Conservation (phyloP, 305 asterid genomes). For the Solanum chacoense region DNA sequence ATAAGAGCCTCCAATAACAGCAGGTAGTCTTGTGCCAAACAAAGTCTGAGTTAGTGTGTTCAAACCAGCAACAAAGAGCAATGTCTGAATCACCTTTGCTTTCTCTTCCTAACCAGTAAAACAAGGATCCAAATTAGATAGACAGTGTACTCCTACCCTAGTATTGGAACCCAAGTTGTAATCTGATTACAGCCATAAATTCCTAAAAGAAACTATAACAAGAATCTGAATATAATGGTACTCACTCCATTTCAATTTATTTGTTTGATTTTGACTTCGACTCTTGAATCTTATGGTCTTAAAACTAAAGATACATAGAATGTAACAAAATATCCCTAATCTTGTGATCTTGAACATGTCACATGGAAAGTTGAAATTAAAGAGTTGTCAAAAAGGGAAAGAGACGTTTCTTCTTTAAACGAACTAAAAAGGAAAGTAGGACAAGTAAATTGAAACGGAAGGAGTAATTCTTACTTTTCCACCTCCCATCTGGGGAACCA, state of each 20-base stretch:
- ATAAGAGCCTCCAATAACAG: conserved; percentile 74
- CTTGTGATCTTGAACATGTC: background rate
- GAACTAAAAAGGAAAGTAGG: background rate
- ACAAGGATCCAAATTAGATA: background rate
- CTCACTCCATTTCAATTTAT: background rate
- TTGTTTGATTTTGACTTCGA: background rate
- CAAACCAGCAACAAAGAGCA: conserved; percentile 83
- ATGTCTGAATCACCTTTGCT: conserved; percentile 71
- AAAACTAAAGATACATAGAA: background rate
- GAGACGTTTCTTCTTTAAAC: background rate
- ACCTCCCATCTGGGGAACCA: conserved; percentile 92
- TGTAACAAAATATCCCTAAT: background rate
- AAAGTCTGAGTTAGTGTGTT: conserved; percentile 61
- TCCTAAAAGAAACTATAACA: background rate
- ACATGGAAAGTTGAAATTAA: background rate
- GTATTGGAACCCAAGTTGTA: background rate
- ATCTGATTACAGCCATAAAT: background rate
- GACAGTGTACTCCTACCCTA: background rate
- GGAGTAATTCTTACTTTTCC: conserved; percentile 38
- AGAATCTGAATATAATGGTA: background rate
- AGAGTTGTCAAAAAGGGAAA: background rate
- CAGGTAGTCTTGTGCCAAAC: conserved; percentile 84
- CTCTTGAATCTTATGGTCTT: background rate
- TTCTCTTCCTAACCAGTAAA: conserved; percentile 47
- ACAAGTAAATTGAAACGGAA: background rate